Evolutionary conservation across 2,329 filamentous ascomycete species (phyloP).

Genomic region (Taxawa tesnikishii): DNA sequence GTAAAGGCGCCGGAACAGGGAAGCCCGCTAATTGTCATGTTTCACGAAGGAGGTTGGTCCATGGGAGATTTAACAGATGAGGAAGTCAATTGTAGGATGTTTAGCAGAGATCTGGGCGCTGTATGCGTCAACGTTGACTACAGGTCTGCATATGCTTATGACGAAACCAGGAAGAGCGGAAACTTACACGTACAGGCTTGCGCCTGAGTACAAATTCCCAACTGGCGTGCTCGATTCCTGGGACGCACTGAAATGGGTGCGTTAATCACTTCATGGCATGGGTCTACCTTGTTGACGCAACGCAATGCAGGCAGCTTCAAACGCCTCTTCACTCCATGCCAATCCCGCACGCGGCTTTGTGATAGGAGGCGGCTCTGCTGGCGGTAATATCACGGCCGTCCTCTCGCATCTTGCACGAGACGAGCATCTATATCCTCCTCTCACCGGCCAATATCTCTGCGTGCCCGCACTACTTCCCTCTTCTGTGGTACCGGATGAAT

Average conservation of each 20-base stretch:
- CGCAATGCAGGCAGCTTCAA: too few relatives aligned
- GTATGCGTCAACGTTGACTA: too few relatives aligned
- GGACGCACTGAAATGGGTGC: conserved; percentile 34
- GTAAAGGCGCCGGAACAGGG: too few relatives aligned
- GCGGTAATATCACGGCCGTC: conserved; percentile 38
- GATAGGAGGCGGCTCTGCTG: conserved; percentile 38
- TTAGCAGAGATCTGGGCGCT: too few relatives aligned
- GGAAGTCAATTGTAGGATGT: too few relatives aligned
- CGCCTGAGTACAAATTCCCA: conserved; percentile 40
- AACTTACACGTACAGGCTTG: conserved; percentile 42
- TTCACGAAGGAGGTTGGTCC: too few relatives aligned
- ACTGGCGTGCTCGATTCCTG: conserved; percentile 35
- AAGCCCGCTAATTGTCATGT: too few relatives aligned
- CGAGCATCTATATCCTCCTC: conserved; percentile 25
- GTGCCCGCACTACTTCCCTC: conserved; percentile 28
- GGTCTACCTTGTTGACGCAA: too few relatives aligned
- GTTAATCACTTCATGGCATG: too few relatives aligned
- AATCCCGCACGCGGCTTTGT: conserved; percentile 20
- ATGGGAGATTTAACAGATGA: too few relatives aligned
- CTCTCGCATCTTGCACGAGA: conserved; percentile 32
- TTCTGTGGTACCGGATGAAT: conserved; percentile 27
- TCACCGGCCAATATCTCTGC: conserved; percentile 36
- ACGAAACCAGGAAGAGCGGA: too few relatives aligned
- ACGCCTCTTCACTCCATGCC: conserved; percentile 26
- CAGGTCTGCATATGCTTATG: too few relatives aligned